Evolutionary conservation across 2,329 filamentous ascomycete genomes (phyloP), one percentile per base, ranked within the genome.

Genomic region (Penicillium sp.): DNA sequence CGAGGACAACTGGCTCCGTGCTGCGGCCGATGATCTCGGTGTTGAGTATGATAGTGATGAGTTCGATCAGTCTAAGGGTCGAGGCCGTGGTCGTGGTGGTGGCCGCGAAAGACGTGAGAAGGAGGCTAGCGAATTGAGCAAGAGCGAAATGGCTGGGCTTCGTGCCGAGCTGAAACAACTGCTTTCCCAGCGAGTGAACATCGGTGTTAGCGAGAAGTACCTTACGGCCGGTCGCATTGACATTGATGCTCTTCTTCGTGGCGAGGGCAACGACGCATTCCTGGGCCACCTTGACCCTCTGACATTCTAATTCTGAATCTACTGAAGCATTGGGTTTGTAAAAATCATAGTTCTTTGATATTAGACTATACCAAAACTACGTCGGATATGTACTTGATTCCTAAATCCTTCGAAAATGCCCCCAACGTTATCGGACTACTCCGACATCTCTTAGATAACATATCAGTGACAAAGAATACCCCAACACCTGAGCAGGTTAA

Each of bases 41-140:
- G 87, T 97, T 0, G 91, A 96, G 45, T 95, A 95, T 64, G 89
- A 97, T 64, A 86, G 82, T 53, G 89, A 95, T 32, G 88, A 94
- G 40, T 84, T 95, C 54, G 86, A 79, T 38, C 74, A 85, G 57
- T 80, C 82, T 6, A 77, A 75, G 47, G 77, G 78, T 61, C 79
- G 79, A 43, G 84, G 85, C 0, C 77, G 88, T 43, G 88, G 88
- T 5, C 77, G 88, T 42, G 88, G 88, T 10, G 82, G 80, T 39
- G 85, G 85, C 1, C 74, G 87, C 35, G 85, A 84, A 69, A 77
- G 81, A 70, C 87, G 87, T 70, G 85, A 93, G 64, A 81, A 84
- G 61, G 81, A 84, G 69, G 82, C 82, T 7, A 76, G 79, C 44
- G 74, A 69, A 6, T 66, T 90, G 60, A 82, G 77, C 2, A 95